phyloP scores from a whole-genome alignment of 768 basidiomycete genomes.

The Tricholoma terreum region DNA sequence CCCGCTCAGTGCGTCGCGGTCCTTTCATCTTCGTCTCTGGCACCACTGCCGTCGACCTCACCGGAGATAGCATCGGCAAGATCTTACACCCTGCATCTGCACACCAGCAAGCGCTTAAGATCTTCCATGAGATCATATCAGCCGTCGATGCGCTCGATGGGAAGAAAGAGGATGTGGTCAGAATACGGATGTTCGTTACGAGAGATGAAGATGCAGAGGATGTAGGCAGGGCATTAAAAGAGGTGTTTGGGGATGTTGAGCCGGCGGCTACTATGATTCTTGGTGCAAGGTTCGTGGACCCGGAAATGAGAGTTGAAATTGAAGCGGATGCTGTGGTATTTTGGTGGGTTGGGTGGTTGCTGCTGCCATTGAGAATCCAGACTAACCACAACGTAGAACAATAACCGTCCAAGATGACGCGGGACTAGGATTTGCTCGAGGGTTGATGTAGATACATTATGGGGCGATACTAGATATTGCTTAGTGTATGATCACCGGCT shows the following conservation, averaged over 20 bases:
- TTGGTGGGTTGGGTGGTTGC: slow-evolving; percentile 5
- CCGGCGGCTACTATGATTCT: slow-evolving; percentile 56
- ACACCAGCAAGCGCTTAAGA: slow-evolving; percentile 40
- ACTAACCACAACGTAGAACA: too few relatives aligned
- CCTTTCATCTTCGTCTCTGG: slow-evolving; percentile 53
- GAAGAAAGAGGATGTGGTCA: slow-evolving; percentile 39
- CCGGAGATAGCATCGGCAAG: slow-evolving; percentile 24
- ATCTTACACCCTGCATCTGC: slow-evolving; percentile 43
- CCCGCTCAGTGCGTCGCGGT: slow-evolving; percentile 48
- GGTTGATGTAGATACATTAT: background rate
- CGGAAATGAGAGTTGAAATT: slow-evolving; percentile 53
- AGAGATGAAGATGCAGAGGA: slow-evolving; percentile 36
- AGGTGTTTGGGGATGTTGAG: slow-evolving; percentile 37
- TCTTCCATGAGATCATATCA: slow-evolving; percentile 42
- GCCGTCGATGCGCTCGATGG: slow-evolving; percentile 45
- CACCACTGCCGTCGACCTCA: slow-evolving; percentile 45
- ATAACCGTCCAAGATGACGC: too few relatives aligned
- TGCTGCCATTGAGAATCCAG: too few relatives aligned
- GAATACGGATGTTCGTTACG: slow-evolving; percentile 50
- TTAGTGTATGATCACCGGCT: slow-evolving; percentile 28
- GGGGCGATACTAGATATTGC: background rate
- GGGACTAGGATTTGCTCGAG: background rate
- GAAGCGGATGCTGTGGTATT: slow-evolving; percentile 48
- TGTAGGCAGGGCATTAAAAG: slow-evolving; percentile 40
- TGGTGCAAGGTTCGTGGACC: slow-evolving; percentile 42